Evolutionary conservation across 2,329 filamentous ascomycete species (phyloP).

Genomic region (Cercospora sp.): DNA sequence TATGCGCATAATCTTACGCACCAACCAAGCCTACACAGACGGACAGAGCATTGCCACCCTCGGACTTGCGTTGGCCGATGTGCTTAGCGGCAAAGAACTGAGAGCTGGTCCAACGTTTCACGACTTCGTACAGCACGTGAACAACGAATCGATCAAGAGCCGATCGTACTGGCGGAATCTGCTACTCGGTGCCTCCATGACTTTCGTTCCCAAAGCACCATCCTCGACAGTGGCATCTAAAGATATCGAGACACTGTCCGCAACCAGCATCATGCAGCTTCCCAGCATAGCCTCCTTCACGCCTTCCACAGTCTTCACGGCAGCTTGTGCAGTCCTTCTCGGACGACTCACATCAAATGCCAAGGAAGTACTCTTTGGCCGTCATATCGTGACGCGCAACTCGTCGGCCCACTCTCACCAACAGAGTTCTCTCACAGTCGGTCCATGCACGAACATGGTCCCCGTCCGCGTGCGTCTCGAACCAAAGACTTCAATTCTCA

Average conservation of each 20-base stretch:
- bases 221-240: background rate
- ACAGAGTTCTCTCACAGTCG: background rate
- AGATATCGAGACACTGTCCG: background rate
- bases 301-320: slow-evolving; percentile 7
- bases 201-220: background rate
- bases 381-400: background rate
- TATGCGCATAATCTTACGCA: slow-evolving; percentile 8
- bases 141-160: background rate
- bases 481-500: slow-evolving; percentile 4
- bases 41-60: slow-evolving; percentile 4
- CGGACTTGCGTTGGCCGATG: slow-evolving; percentile 3
- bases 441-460: background rate
- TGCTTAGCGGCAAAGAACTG: slow-evolving; percentile 1
- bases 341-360: background rate
- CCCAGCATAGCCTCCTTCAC: background rate
- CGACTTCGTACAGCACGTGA: background rate
- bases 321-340: slow-evolving; percentile 8
- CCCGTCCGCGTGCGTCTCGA: slow-evolving; percentile 6
- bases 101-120: background rate
- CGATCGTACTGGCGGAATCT: slow-evolving; percentile 14
- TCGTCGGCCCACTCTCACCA: background rate
- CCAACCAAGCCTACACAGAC: slow-evolving; percentile 12
- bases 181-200: slow-evolving; percentile 9
- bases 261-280: background rate
- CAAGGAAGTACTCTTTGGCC: slow-evolving; percentile 14